These are phyloP conservation scores for Dioscorea alata DNA, from an alignment of 106 monocot species.

Conservation along the genomic window DNA sequence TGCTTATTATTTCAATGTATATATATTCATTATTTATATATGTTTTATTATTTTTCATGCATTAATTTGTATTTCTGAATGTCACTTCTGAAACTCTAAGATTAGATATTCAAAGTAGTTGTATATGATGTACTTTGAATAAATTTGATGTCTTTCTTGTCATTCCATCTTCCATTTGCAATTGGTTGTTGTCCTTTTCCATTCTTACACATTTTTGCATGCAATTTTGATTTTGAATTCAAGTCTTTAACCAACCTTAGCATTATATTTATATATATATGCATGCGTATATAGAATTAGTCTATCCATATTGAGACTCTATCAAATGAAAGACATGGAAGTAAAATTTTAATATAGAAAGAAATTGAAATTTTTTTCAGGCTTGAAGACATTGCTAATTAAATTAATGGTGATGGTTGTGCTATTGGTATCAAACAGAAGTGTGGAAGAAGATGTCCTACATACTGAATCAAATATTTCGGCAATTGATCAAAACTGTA, in stretches of 20 bases:
- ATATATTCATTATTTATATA: neutral
- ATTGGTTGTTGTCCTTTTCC: neutral
- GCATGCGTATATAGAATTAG: neutral
- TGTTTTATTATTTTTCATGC: neutral
- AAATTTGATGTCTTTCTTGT: neutral
- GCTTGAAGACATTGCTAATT: too few species aligned
- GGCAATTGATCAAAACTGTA: too few species aligned
- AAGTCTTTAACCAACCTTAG: neutral
- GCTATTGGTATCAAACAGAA: too few species aligned
- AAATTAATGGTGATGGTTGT: too few species aligned
- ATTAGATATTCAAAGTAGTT: neutral
- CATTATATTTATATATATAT: neutral
- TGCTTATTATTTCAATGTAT: neutral
- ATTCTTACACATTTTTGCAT: neutral
- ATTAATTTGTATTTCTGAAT: neutral
- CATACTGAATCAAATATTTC: too few species aligned
- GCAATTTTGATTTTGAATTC: neutral
- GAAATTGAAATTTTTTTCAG: too few species aligned
- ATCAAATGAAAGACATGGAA: too few species aligned
- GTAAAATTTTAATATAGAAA: too few species aligned
- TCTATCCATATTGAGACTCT: neutral
- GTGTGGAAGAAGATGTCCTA: too few species aligned
- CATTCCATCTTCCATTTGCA: neutral
- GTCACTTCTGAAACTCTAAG: neutral
- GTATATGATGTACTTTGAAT: neutral